Percentiles rank a stretch among this genome's conserved stretches.
Evolutionary conservation across 768 basidiomycete genomes (phyloP).

Genomic region (Boletus rubescentipes): DNA sequence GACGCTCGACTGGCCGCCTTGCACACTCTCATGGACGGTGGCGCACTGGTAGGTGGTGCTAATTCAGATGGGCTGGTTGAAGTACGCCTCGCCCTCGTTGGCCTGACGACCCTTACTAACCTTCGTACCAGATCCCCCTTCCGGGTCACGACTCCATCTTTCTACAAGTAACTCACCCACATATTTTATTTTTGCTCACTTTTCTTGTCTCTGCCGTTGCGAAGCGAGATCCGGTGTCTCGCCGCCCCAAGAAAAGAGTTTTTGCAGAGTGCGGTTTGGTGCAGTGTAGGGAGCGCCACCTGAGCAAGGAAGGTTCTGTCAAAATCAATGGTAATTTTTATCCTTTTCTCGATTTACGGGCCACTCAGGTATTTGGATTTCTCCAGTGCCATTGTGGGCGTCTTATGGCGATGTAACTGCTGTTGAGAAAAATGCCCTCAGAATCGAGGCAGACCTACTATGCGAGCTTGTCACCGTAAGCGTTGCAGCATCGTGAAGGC

Average conservation of each 20-base stretch:
- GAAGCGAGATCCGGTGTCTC: slow-evolving; percentile 71
- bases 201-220: slow-evolving; percentile 66
- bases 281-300: slow-evolving; percentile 45
- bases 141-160: slow-evolving; percentile 44
- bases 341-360: not conserved
- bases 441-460: slow-evolving; percentile 68
- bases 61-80: slow-evolving; percentile 40
- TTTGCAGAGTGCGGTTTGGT: slow-evolving; percentile 65
- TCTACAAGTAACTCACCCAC: slow-evolving; percentile 66
- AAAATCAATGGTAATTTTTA: slow-evolving; percentile 13
- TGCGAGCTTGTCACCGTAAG: slow-evolving; percentile 68
- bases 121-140: slow-evolving; percentile 26
- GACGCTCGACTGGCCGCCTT: slow-evolving; percentile 54
- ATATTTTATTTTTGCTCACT: slow-evolving; percentile 58
- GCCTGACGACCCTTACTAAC: not conserved
- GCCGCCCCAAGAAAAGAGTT: slow-evolving; percentile 68
- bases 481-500: not conserved
- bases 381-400: slow-evolving; percentile 55
- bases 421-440: slow-evolving; percentile 49
- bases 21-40: slow-evolving; percentile 67
- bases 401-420: slow-evolving; percentile 49
- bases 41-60: slow-evolving; percentile 38
- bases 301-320: slow-evolving; percentile 22
- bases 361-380: not conserved
- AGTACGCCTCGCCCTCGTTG: slow-evolving; percentile 31